Evolutionary conservation across 176 grass and related monocot genomes (phyloP), one percentile per base, ranked within the genome.

Genomic region (Cocos nucifera): DNA sequence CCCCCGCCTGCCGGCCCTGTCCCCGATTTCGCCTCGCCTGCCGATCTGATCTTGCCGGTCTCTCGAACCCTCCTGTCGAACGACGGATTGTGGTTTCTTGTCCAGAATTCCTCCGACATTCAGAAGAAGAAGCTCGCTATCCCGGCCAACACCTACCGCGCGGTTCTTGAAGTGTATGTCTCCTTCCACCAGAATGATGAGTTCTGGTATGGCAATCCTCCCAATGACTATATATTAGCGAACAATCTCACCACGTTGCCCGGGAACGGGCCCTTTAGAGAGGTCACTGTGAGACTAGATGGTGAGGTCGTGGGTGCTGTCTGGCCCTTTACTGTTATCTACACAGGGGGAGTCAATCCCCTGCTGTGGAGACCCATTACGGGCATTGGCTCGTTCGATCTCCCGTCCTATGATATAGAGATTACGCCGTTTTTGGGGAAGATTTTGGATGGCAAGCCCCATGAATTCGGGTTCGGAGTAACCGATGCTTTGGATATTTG

Each of bases 291-390:
- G 12, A 50, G 15, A 39, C 57, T 89, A 32, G 90, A 95, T 22
- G 83, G 77, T 0, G 55, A 79, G 22, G 29, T 95, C 69, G 74
- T 84, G 26, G 90, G 86, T 50, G 79, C 83, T 28, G 80, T 84
- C 22, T 95, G 90, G 90, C 90, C 90, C 35, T 95, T 89, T 65
- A 88, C 90, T 0, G 86, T 95, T 22, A 70, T 95, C 22, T 86
- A 86, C 67, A 95, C 90, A 0, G 90, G 90, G 2, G 90, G 86
- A 17, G 22, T 95, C 8, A 79, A 71, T 63, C 67, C 86, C 3
- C 23, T 86, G 15, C 80, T 95, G 9, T 95, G 90, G 90, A 77
- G 57, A 6, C 90, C 86, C 35, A 86, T 95, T 75, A 74, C 75
- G 1, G 86, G 77, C 53, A 90, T 95, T 70, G 83, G 90, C 6